Evolutionary conservation across 257 asterid species (phyloP), one percentile per base, ranked within the genome.

Genomic region (Nicotiana otophora): DNA sequence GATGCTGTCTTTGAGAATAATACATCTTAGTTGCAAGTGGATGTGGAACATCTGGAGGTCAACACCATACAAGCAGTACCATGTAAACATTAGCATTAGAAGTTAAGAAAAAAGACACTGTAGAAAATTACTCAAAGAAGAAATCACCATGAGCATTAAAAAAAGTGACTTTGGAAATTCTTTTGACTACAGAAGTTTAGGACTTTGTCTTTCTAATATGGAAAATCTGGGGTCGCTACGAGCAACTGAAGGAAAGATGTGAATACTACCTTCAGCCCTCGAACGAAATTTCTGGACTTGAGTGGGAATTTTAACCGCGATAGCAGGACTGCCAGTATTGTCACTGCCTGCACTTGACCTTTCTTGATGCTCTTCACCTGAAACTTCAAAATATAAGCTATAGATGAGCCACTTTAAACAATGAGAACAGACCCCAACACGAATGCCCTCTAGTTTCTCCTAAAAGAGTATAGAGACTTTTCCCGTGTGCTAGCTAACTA

Each of bases 1-100:
- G 87, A 12, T 88, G 85, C 83, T 88, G 89, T 86, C 95, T 90
- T 82, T 90, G 97, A 86, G 93, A 90, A 87, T 91, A 95, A 85
- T 91, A 95, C 58, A 87, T 87, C 89, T 95, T 95, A 85, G 97
- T 95, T n/a, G 99, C 98, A 81, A 95, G 89, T 42, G 99, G 99
- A 77, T 88, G 91, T 83, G 97, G 98, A 85, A 89, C 84, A 87
- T 90, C 97, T 91, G 92, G 39, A 85, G 54, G 70, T 39, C 36
- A 64, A 34, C 57, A 58, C 15, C 61, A 36, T 51, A 36, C 68
- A 20, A 34, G 51, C 57, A 61, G 82, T 61, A 33, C 58, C 61
- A 79, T 9, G 57, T 20, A 61, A 61, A 61, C 31, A 79, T 36
- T 74, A 26, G 62, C 80, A 6, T 30, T 51, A 74, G 62, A 74